Evolutionary conservation across 225 moss, liverwort and hornwort species (phyloP), one percentile per base, ranked within the genome.

Genomic region (Climacium dendroides): DNA sequence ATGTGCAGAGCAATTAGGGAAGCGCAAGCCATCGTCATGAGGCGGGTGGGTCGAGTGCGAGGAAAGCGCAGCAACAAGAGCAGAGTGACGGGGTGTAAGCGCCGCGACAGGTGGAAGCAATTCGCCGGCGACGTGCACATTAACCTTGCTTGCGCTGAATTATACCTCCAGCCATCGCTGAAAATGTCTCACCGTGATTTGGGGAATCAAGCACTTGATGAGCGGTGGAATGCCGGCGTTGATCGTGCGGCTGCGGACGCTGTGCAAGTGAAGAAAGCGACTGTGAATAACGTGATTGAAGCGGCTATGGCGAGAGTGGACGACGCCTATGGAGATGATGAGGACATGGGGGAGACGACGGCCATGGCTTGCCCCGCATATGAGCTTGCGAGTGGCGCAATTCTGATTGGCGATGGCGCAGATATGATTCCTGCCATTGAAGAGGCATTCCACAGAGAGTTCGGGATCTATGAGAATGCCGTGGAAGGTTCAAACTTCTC

Each of bases 41-140:
- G 91, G 88, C 80, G 88, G 62, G 88, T 85, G 89, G 86, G 86
- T 45, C 86, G 81, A 62, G 88, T 89, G 65, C 76, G 88, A 88
- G 93, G 89, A 58, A 93, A 89, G 78, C 78, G 87, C 19, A 84
- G 77, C 63, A 88, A 34, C 88, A 89, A 87, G 86, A 88, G 81
- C 86, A 69, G 81, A 86, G 15, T 64, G 59, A 88, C 78, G 52
- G 86, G 89, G 78, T 65, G 41, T 61, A 86, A 80, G 75, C 66
- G 67, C 35, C 66, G 72, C 41, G 74, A 59, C 54, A 54, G 74
- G 48, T 54, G 28, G 64, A 89, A 89, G 90, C 45, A 39, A 41
- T 71, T 84, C 69, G 74, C 83, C 16, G 57, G 6, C 45, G 74
- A 48, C 43, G 58, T 62, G 70, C 43, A 28, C 64, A 37, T 10